Percentiles rank a stretch among this genome's conserved stretches.
phyloP scores from a whole-genome alignment of 352 stramenopile species.

The Phytophthora aleatoria region DNA sequence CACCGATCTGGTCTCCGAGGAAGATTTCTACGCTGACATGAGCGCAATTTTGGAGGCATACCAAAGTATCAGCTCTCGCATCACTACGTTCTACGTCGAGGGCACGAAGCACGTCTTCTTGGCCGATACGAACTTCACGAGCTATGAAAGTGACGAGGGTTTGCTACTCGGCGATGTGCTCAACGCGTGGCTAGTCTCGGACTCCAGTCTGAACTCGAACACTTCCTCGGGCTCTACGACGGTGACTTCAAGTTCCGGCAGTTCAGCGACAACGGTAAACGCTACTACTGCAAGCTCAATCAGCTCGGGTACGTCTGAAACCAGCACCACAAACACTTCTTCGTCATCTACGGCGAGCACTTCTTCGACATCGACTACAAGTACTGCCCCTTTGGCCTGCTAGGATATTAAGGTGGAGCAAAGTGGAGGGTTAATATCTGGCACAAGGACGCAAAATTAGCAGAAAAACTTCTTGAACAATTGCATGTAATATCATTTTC shows the following conservation, averaged over 20 bases:
- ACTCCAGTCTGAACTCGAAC: constrained; percentile 27
- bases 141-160: constrained; percentile 32
- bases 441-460: too few species aligned
- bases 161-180: constrained; percentile 36
- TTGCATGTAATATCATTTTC: not conserved
- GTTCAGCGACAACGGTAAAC: not conserved
- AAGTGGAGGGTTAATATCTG: not conserved
- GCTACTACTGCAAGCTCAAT: not conserved
- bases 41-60: constrained; percentile 39
- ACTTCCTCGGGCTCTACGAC: not conserved
- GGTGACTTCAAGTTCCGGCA: not conserved
- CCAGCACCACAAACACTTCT: not conserved
- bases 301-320: not conserved
- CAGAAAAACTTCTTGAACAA: not conserved
- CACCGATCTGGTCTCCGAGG: constrained; percentile 47
- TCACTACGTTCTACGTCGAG: constrained; percentile 42
- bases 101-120: constrained; percentile 39
- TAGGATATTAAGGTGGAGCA: not conserved
- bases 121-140: constrained; percentile 30
- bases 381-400: not conserved
- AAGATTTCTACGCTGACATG: constrained; percentile 51
- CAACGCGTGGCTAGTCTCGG: constrained; percentile 38
- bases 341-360: too few species aligned
- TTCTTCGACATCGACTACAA: not conserved
- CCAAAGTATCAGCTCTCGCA: constrained; percentile 27